These are phyloP conservation scores for Corchorus olitorius DNA, from an alignment of 345 rosid species.

Conservation along the genomic window DNA sequence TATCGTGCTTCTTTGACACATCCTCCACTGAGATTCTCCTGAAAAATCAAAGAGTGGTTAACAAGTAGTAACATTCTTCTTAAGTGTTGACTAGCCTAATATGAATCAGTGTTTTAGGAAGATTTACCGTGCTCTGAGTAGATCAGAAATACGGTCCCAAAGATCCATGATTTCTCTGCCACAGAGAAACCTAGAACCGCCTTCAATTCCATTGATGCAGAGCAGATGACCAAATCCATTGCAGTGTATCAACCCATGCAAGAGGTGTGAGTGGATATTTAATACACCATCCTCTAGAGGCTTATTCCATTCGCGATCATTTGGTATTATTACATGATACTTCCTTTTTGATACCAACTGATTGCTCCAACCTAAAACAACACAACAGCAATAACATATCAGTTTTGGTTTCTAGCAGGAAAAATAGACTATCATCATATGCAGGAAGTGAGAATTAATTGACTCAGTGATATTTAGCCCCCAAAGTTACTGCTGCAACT, in stretches of 20 bases:
- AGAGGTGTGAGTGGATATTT: conserved; percentile 58
- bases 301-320: conserved; percentile 59
- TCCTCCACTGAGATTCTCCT: conserved; percentile 81
- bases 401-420: neutral
- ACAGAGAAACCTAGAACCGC: conserved; percentile 61
- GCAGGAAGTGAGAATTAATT: neutral
- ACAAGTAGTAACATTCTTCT: neutral
- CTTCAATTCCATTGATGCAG: conserved; percentile 78
- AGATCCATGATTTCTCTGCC: conserved; percentile 84
- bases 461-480: neutral
- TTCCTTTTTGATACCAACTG: conserved; percentile 67
- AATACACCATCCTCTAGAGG: conserved; percentile 55
- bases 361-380: conserved; percentile 68
- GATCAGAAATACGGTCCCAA: conserved; percentile 78
- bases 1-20: conserved; percentile 58
- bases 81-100: neutral
- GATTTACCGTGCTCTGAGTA: conserved; percentile 59
- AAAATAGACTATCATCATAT: neutral
- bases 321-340: conserved; percentile 75
- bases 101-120: neutral
- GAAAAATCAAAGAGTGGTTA: neutral
- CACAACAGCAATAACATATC: neutral
- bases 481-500: neutral
- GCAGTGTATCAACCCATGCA: conserved; percentile 86
- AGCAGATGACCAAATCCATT: conserved; percentile 89